phyloP scores from a whole-genome alignment of 345 rosid genomes.

The Camelina neglecta region DNA sequence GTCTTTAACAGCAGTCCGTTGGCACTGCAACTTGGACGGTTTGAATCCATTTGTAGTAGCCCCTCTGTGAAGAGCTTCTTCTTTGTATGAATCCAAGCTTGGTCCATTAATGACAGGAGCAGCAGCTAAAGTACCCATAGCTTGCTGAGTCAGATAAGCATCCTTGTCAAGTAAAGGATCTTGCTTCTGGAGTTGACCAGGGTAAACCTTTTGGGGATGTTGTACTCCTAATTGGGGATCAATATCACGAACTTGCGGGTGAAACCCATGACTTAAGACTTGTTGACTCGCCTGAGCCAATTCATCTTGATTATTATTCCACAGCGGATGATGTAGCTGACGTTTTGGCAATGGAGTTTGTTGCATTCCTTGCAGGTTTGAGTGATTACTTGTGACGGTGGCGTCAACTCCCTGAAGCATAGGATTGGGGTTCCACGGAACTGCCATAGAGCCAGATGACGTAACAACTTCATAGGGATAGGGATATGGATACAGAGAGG shows the following conservation, averaged over 20 bases:
- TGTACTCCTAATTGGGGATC: neutral
- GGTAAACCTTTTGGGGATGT: slow-evolving; percentile 23
- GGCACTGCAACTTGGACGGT: slow-evolving; percentile 57
- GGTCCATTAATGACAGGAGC: slow-evolving; percentile 66
- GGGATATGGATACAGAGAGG: slow-evolving; percentile 27
- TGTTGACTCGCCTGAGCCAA: slow-evolving; percentile 59
- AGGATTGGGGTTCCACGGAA: slow-evolving; percentile 53
- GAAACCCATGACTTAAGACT: slow-evolving; percentile 55
- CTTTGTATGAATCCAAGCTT: slow-evolving; percentile 47
- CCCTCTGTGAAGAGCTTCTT: slow-evolving; percentile 51
- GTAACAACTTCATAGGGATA: slow-evolving; percentile 42
- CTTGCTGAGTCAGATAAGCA: slow-evolving; percentile 50
- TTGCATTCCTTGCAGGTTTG: slow-evolving; percentile 55
- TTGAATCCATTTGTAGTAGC: slow-evolving; percentile 50
- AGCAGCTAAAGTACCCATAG: slow-evolving; percentile 45
- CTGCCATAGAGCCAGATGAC: slow-evolving; percentile 55
- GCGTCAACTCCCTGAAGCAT: slow-evolving; percentile 48
- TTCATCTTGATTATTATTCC: slow-evolving; percentile 58
- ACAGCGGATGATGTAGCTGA: slow-evolving; percentile 53
- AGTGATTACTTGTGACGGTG: slow-evolving; percentile 51
- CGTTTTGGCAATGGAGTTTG: slow-evolving; percentile 44
- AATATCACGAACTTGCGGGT: slow-evolving; percentile 41
- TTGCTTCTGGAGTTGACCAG: slow-evolving; percentile 56
- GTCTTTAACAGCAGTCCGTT: slow-evolving; percentile 53
- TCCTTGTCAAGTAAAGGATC: slow-evolving; percentile 51